phyloP scores from a whole-genome alignment of 768 basidiomycete genomes.

The Pseudohyphozyma bogoriensis region DNA sequence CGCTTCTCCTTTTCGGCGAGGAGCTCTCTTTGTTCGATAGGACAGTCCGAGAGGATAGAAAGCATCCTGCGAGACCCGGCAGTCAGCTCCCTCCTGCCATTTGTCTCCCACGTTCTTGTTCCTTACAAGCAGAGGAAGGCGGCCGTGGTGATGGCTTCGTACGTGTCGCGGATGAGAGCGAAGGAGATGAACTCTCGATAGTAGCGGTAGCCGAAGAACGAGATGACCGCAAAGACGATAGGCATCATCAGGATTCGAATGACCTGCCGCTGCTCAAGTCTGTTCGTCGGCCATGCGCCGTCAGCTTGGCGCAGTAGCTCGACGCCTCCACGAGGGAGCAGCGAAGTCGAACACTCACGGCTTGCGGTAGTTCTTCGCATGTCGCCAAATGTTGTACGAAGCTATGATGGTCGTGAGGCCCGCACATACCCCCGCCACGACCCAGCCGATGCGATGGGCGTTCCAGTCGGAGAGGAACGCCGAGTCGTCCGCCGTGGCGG shows the following conservation, averaged over 20 bases:
- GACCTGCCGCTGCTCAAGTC: constrained; percentile 15
- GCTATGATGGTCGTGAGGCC: neutral
- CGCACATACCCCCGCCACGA: neutral
- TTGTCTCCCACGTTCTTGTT: neutral
- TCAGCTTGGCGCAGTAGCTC: neutral
- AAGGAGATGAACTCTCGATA: constrained; percentile 54
- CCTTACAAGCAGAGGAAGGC: neutral
- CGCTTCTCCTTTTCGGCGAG: neutral
- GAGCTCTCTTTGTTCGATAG: neutral
- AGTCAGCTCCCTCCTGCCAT: neutral
- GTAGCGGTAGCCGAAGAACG: constrained; percentile 73
- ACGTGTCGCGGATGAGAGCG: constrained; percentile 3
- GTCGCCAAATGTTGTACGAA: neutral
- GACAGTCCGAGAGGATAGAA: neutral
- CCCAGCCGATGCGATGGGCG: neutral
- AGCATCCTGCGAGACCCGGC: neutral
- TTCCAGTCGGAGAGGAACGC: neutral
- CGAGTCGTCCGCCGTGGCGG: neutral
- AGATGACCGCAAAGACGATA: constrained; percentile 55
- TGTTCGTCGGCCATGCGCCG: neutral
- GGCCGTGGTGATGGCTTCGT: constrained; percentile 11
- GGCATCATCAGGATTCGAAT: constrained; percentile 15
- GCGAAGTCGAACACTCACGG: neutral
- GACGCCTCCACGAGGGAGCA: neutral
- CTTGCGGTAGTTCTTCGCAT: neutral